Evolutionary conservation across 164 flowering plant genomes (phyloP), one percentile per base, ranked within the genome.

Genomic region (Stephania cephalantha): DNA sequence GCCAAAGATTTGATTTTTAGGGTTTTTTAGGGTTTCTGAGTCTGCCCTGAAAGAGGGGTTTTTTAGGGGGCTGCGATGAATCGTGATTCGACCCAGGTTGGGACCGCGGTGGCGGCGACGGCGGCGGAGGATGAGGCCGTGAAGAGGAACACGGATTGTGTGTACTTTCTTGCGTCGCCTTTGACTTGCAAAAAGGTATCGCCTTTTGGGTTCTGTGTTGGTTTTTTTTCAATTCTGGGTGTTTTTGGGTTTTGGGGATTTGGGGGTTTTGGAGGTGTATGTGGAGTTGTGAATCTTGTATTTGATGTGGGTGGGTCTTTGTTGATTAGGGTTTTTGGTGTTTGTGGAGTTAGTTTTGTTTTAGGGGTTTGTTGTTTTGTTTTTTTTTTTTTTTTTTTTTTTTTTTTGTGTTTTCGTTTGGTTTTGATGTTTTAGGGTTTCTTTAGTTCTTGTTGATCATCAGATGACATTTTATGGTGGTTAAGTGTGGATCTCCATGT

Each of bases 151-250:
- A 93, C 97, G 6, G 98, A 91, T 81, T 91, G 98, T 80, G 94
- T 93, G 68, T 93, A 93, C 82, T 93, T 93, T 74, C 91, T 93
- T 3, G 98, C 98, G 29, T 93, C 98, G 11, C 98, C 98, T 73
- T 82, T 93, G 74, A 93, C 97, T 50, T 93, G 98, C 84, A 90
- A 87, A 78, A 93, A 92, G 92, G 97, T 92, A 42, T 70, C 11
- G 1, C 13, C 74, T 46, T 20, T 25, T 18, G 25, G 8, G 66
- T 69, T 72, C 22, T 73, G 6, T 69, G 6, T 53, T 72, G 53
- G 50, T 6, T 66, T 76, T 20, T 20, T 63, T 48, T 5, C 22
- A 17, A 25, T 65, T 61, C 20, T 76, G 10, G 46, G 80, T 45
- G 45, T 75, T 73, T 29, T 45, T 25, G 66, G 65, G 73, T 69